phyloP scores from a whole-genome alignment of 768 basidiomycete species.

The Porpolomopsis calyptriformis region DNA sequence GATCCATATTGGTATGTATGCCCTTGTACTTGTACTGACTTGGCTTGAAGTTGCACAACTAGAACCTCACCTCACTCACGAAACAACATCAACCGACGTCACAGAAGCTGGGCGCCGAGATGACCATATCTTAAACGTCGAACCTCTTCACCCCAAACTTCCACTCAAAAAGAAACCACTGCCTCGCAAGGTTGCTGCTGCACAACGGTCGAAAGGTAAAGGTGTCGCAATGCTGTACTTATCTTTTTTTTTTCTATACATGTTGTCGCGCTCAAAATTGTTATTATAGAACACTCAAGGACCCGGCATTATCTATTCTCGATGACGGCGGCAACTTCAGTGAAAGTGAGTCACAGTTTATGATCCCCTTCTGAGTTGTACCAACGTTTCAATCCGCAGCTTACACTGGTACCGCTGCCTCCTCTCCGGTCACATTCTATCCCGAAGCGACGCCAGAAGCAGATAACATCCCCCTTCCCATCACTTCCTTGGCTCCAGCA shows the following conservation, averaged over 20 bases:
- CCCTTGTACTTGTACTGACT: neutral
- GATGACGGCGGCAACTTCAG: constrained; percentile 48
- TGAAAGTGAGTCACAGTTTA: constrained; percentile 38
- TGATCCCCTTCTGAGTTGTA: constrained; percentile 7
- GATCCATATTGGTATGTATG: constrained; percentile 3
- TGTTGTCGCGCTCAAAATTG: neutral
- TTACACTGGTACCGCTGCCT: constrained; percentile 61
- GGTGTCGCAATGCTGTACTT: constrained; percentile 20
- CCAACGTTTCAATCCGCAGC: constrained; percentile 23
- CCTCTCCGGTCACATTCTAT: constrained; percentile 51
- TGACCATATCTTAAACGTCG: neutral
- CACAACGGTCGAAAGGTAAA: constrained; percentile 28
- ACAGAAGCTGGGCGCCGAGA: neutral
- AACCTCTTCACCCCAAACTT: constrained; percentile 7
- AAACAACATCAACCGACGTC: constrained; percentile 15
- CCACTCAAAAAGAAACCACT: constrained; percentile 41
- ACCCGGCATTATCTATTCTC: constrained; percentile 22
- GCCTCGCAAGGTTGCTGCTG: constrained; percentile 32
- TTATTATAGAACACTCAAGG: constrained; percentile 12
- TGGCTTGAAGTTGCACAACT: constrained; percentile 19
- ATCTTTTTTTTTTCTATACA: constrained; percentile 2
- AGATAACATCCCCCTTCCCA: constrained; percentile 27
- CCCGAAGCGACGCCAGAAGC: constrained; percentile 42
- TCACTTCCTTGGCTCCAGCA: constrained; percentile 9
- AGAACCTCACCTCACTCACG: constrained; percentile 28